Conservation (phyloP, 2,329 filamentous ascomycete species). For the Diaporthe aspalathi region DNA sequence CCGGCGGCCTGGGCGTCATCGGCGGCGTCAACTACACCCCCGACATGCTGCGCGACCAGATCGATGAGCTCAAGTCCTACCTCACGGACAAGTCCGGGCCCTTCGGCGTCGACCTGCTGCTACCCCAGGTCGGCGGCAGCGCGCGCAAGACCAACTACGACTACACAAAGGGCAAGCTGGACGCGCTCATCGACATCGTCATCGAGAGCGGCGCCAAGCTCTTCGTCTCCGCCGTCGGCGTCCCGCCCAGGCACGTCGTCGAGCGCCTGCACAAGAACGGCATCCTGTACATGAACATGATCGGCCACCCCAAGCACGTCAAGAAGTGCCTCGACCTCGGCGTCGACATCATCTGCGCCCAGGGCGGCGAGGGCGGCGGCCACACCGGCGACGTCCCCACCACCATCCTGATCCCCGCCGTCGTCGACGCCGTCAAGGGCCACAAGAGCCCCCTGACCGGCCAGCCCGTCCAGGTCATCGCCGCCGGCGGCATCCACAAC, state of each 20-base stretch:
- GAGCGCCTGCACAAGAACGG: slow-evolving; percentile 89
- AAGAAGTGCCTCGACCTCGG: slow-evolving; percentile 94
- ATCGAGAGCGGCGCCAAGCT: slow-evolving; percentile 92
- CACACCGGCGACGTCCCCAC: slow-evolving; percentile 97
- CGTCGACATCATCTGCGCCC: slow-evolving; percentile 96
- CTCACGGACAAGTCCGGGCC: slow-evolving; percentile 91
- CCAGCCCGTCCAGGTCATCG: slow-evolving; percentile 88
- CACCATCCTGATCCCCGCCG: slow-evolving; percentile 89
- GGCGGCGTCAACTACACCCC: slow-evolving; percentile 96
- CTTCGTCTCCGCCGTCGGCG: slow-evolving; percentile 96
- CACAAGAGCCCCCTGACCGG: slow-evolving; percentile 90
- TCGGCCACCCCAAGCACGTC: slow-evolving; percentile 99
- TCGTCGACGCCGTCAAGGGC: slow-evolving; percentile 83
- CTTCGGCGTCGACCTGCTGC: slow-evolving; percentile 92
- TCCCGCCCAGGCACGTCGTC: slow-evolving; percentile 89
- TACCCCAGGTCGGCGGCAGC: slow-evolving; percentile 93
- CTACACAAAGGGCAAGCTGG: slow-evolving; percentile 98
- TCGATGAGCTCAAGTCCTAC: slow-evolving; percentile 91
- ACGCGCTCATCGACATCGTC: slow-evolving; percentile 89
- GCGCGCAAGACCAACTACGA: slow-evolving; percentile 99
- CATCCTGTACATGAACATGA: slow-evolving; percentile 99
- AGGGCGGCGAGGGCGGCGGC: slow-evolving; percentile 96
- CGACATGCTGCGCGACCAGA: slow-evolving; percentile 95
- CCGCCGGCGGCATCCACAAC: slow-evolving; percentile 94
- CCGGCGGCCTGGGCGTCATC: slow-evolving; percentile 95